A percentile compares a stretch with the other conserved stretches of the same genome.
Evolutionary conservation across 163 green algal genomes (phyloP).

Genomic region (Volvox carteri): DNA sequence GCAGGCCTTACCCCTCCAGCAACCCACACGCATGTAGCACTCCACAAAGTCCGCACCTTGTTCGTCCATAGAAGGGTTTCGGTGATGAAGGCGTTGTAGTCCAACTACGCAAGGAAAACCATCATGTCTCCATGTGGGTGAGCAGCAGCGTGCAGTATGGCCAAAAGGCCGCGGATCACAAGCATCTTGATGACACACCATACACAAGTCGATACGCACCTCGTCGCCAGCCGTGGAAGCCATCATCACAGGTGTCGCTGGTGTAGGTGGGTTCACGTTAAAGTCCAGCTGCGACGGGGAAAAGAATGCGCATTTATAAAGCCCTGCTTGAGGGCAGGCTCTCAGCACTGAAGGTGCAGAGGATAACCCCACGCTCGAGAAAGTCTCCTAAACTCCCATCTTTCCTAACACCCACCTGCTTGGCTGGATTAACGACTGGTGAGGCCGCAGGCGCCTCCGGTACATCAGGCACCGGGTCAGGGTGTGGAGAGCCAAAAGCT

Average conservation of each 20-base stretch:
- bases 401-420: conserved; percentile 52
- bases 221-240: background rate
- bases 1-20: background rate
- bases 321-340: no score
- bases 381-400: no score
- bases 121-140: background rate
- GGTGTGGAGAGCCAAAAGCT: conserved; percentile 37
- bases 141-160: background rate
- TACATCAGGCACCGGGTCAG: background rate
- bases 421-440: conserved; percentile 37
- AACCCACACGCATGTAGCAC: background rate
- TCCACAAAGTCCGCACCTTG: conserved; percentile 3
- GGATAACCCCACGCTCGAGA: no score
- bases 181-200: no score
- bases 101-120: background rate
- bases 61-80: conserved; percentile 64
- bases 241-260: conserved; percentile 27
- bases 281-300: conserved; percentile 36
- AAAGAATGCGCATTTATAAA: no score
- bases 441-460: conserved; percentile 7
- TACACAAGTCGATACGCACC: no score
- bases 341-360: no score
- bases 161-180: no score
- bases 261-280: conserved; percentile 28
- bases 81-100: conserved; percentile 59